Conservation (phyloP, 2,329 filamentous ascomycete species). For the Aspergillus cejpii region DNA sequence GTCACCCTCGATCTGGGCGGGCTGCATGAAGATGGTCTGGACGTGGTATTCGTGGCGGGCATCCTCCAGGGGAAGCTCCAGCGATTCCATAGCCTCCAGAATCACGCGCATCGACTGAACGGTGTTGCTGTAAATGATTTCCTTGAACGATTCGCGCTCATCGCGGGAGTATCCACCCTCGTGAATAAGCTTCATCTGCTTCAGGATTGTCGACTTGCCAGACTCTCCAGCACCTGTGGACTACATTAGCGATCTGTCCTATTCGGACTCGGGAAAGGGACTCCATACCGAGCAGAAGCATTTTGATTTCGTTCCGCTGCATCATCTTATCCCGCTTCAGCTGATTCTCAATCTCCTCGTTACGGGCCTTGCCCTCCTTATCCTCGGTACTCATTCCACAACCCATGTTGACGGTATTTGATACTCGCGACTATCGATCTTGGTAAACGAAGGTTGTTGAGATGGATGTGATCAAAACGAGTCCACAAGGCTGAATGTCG, state of each 20-base stretch:
- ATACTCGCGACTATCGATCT: conserved; percentile 10
- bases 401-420: conserved; percentile 69
- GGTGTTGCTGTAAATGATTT: conserved; percentile 67
- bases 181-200: conserved; percentile 99
- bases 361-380: conserved; percentile 99
- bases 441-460: conserved; percentile 5
- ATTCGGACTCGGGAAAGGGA: neutral
- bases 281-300: conserved; percentile 85
- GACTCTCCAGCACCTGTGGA: conserved; percentile 87
- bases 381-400: conserved; percentile 99
- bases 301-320: conserved; percentile 99
- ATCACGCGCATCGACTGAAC: conserved; percentile 66
- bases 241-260: conserved; percentile 13
- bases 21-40: conserved; percentile 98
- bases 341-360: conserved; percentile 99
- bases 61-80: conserved; percentile 78
- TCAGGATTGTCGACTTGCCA: conserved; percentile 88
- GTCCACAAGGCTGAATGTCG: conserved; percentile 1
- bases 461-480: conserved; percentile 4
- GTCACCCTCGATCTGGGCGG: conserved; percentile 91
- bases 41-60: conserved; percentile 94
- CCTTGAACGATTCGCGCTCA: conserved; percentile 63
- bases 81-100: conserved; percentile 61
- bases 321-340: conserved; percentile 97
- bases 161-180: conserved; percentile 98